phyloP scores from a whole-genome alignment of 2,329 filamentous ascomycete genomes.

The Aspergillus brasiliensis region DNA sequence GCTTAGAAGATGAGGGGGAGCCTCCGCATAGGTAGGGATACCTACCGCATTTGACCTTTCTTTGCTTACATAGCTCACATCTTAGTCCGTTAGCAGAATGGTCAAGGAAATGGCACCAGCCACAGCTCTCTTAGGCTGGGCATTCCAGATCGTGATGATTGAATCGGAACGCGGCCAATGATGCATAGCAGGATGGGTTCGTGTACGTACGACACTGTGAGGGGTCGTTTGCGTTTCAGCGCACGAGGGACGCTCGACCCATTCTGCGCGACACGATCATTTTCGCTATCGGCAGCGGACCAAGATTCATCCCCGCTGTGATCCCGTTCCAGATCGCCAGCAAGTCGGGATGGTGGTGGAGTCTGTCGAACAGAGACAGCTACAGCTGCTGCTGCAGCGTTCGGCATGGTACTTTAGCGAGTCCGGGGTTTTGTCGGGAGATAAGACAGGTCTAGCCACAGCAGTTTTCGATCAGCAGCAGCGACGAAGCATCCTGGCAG shows the following conservation, averaged over 20 bases:
- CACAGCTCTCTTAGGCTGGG: not conserved
- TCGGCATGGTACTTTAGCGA: slow-evolving; percentile 41
- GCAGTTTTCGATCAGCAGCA: slow-evolving; percentile 8
- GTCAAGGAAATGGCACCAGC: no score
- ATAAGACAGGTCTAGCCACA: slow-evolving; percentile 17
- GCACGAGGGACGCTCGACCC: slow-evolving; percentile 29
- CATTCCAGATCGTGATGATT: no score
- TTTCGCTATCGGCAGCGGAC: slow-evolving; percentile 40
- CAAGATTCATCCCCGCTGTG: slow-evolving; percentile 39
- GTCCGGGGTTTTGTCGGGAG: slow-evolving; percentile 26
- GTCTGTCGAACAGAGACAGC: slow-evolving; percentile 25
- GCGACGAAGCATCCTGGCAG: slow-evolving; percentile 13
- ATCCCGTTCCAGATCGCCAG: slow-evolving; percentile 29
- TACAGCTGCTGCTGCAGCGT: slow-evolving; percentile 26
- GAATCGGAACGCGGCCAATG: no score
- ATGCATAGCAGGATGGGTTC: not conserved
- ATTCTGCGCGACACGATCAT: slow-evolving; percentile 31
- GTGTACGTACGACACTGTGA: slow-evolving; percentile 42
- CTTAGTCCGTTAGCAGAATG: slow-evolving; percentile 31
- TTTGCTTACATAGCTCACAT: slow-evolving; percentile 48
- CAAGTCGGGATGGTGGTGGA: slow-evolving; percentile 24
- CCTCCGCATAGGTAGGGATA: not conserved
- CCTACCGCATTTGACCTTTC: slow-evolving; percentile 51
- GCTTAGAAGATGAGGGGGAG: not conserved
- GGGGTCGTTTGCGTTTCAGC: slow-evolving; percentile 41